Evolutionary conservation across 192 early-diverging fungal genomes (phyloP), one percentile per base, ranked within the genome.

Genomic region (Phycomyces blakesleeanus): DNA sequence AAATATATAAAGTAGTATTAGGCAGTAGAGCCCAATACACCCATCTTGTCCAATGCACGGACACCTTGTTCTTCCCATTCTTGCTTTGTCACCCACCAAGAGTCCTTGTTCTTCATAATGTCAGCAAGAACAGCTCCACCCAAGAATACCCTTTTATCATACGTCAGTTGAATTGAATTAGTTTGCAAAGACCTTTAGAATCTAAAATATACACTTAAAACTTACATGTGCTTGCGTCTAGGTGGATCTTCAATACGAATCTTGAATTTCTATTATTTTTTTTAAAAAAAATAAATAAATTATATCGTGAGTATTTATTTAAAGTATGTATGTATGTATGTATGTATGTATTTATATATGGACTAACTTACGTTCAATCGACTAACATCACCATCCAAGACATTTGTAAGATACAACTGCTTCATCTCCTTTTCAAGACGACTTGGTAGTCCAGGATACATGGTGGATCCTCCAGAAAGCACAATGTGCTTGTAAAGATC

Each of bases 391-490:
- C 92, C 93, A 47, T 87, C 81, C 58, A 96, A 84, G 15, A 97
- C 94, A 55, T 89, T 89, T 40, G 87, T 83, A 63, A 98, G 73
- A 73, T 98, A 99, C 49, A 98, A 77, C 76, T 97, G 94, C 73
- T 97, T 98, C 59, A 97, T 73, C 78, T 99, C 97, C 84, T 98
- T 98, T 77, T 99, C 97, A 38, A 99, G 78, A 55, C 97, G 91
- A 73, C 86, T 91, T 24, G 97, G 95, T 39, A 99, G 78, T 64
- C 97, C 97, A 7, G 96, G 94, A 74, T 97, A 98, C 97, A 99
- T 98, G 65, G 96, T 93, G 3, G 95, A 93, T 14, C 97, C 97
- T 52, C 97, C 97, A 37, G 97, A 99, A 18, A 99, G 81, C 29
- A 99, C 92, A 75, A 99, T 95, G 63, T 97, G 91, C 69, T 92